Conservation (phyloP, 1,284 basidiomycete species). For the Fomitopsis palustris region DNA sequence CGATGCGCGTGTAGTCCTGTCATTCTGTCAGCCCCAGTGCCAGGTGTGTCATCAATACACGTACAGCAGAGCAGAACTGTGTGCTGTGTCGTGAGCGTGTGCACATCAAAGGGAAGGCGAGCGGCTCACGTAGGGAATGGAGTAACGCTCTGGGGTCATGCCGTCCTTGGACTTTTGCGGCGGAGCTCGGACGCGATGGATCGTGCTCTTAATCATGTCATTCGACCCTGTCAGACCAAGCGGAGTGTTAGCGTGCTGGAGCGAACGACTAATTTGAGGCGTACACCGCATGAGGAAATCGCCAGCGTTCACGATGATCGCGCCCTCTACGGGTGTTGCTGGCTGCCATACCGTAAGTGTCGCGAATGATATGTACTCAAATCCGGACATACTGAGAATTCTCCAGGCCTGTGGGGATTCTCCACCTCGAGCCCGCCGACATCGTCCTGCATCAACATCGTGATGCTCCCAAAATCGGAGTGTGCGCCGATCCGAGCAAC, state of each 20-base stretch:
- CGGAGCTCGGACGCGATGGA: slow-evolving; percentile 57
- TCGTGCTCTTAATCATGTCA: slow-evolving; percentile 54
- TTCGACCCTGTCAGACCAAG: slow-evolving; percentile 44
- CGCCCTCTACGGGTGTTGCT: slow-evolving; percentile 45
- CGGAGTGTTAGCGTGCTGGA: neutral
- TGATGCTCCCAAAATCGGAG: slow-evolving; percentile 57
- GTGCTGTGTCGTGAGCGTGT: slow-evolving; percentile 8
- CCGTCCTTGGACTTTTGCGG: slow-evolving; percentile 24
- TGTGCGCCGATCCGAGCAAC: slow-evolving; percentile 52
- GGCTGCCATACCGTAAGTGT: slow-evolving; percentile 25
- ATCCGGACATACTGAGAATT: slow-evolving; percentile 34
- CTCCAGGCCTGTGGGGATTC: slow-evolving; percentile 42
- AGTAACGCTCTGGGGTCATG: slow-evolving; percentile 47
- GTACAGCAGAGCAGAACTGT: slow-evolving; percentile 42
- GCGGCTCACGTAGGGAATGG: slow-evolving; percentile 51
- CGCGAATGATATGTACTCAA: neutral
- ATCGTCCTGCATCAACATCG: slow-evolving; percentile 55
- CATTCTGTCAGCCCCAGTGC: neutral
- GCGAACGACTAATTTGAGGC: slow-evolving; percentile 1
- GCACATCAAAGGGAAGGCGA: neutral
- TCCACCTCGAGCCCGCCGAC: slow-evolving; percentile 61
- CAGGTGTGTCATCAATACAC: slow-evolving; percentile 3
- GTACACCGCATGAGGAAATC: slow-evolving; percentile 56
- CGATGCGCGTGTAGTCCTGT: slow-evolving; percentile 38
- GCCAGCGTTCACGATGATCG: slow-evolving; percentile 59